Conservation (phyloP, 768 basidiomycete species). For the Boletus huronensis region DNA sequence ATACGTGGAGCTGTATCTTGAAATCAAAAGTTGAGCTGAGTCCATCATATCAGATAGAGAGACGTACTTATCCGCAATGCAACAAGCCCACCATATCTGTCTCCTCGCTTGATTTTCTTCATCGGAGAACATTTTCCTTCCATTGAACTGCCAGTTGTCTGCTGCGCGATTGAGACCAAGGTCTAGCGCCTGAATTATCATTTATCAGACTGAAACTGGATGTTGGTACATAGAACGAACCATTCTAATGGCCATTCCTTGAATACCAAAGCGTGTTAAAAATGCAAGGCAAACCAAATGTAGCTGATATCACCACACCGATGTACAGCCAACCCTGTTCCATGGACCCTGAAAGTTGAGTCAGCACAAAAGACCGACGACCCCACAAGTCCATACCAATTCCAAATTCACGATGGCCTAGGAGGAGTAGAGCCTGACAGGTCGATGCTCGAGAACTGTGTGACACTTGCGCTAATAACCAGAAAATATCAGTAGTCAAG, state of each 20-base stretch:
- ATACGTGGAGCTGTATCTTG: conserved; percentile 68
- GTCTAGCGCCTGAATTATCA: conserved; percentile 59
- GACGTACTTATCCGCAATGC: conserved; percentile 63
- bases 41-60: neutral
- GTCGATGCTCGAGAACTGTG: conserved; percentile 70
- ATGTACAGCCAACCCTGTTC: conserved; percentile 85
- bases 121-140: conserved; percentile 55
- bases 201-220: conserved; percentile 1
- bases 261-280: conserved; percentile 1
- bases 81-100: conserved; percentile 80
- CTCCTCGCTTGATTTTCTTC: conserved; percentile 69
- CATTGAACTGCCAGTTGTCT: conserved; percentile 66
- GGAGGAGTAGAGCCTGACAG: conserved; percentile 74
- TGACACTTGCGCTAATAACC: conserved; percentile 51
- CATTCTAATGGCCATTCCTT: conserved; percentile 76
- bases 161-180: conserved; percentile 79
- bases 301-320: conserved; percentile 37
- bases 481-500: conserved; percentile 1
- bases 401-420: conserved; percentile 84
- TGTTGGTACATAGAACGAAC: conserved; percentile 31
- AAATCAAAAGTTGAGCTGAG: conserved; percentile 3
- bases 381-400: conserved; percentile 47
- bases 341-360: conserved; percentile 48
- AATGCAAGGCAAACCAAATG: neutral
- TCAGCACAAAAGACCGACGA: conserved; percentile 10